Evolutionary conservation across 23 red algal species (phyloP).

Genomic region (Pyropia yezoensis): DNA sequence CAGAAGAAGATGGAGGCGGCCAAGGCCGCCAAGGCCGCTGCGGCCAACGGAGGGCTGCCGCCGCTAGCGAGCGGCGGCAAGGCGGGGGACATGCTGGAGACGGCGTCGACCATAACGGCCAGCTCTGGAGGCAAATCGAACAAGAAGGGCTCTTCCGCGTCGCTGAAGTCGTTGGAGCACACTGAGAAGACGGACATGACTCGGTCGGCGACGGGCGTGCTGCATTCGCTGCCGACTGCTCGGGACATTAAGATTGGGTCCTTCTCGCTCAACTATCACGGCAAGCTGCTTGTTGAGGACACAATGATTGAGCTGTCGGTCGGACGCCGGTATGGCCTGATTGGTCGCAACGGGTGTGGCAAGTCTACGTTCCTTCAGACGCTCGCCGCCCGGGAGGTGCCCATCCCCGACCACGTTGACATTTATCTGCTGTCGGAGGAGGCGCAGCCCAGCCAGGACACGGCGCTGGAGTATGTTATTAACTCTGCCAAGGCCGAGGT

Average conservation of each 20-base stretch:
- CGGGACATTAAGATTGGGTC: slow-evolving; percentile 71
- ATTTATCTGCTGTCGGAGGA: slow-evolving; percentile 72
- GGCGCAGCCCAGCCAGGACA: slow-evolving; percentile 55
- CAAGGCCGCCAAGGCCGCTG: slow-evolving; percentile 23
- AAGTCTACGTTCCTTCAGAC: slow-evolving; percentile 83
- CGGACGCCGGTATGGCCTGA: slow-evolving; percentile 80
- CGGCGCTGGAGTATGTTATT: slow-evolving; percentile 76
- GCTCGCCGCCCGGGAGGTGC: slow-evolving; percentile 61
- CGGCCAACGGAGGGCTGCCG: neutral
- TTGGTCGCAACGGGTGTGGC: slow-evolving; percentile 83
- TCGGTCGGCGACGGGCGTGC: slow-evolving; percentile 38
- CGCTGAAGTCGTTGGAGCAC: slow-evolving; percentile 1
- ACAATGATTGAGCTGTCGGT: slow-evolving; percentile 74
- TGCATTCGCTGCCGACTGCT: slow-evolving; percentile 49
- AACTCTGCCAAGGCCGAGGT: slow-evolving; percentile 63
- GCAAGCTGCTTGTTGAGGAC: slow-evolving; percentile 74
- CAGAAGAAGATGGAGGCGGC: slow-evolving; percentile 37
- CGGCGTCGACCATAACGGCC: neutral
- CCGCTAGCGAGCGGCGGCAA: slow-evolving; percentile 2
- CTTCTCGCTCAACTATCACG: slow-evolving; percentile 58
- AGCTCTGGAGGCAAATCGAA: neutral
- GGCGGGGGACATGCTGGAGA: slow-evolving; percentile 7
- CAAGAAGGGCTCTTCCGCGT: too few relatives aligned
- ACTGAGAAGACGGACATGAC: slow-evolving; percentile 27
- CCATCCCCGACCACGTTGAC: slow-evolving; percentile 84